Percentiles rank a stretch among this genome's conserved stretches.
These are phyloP conservation scores for Geotrichum carabidarum DNA, from an alignment of 1,139 yeast genomes.

Conservation along the genomic window DNA sequence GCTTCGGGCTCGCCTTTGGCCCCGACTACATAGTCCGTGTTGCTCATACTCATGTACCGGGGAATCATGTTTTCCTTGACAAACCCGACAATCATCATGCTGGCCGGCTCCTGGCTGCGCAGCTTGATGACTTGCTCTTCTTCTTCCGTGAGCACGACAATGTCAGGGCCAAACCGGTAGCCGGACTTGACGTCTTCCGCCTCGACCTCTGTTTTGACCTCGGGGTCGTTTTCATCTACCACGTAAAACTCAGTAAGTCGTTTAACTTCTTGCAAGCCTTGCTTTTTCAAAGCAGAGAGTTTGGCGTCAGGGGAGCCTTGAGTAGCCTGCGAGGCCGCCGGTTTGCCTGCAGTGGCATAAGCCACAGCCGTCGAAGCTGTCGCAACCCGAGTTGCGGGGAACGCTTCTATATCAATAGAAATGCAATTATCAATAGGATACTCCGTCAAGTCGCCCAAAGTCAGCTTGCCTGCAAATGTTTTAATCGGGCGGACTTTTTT, in stretches of 20 bases:
- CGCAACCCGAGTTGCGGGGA: conserved; percentile 56
- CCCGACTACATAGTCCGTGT: conserved; percentile 55
- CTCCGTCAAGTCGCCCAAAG: conserved; percentile 38
- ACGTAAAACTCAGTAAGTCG: conserved; percentile 24
- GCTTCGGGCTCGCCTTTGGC: conserved; percentile 44
- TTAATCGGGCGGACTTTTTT: conserved; percentile 42
- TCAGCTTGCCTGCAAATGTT: conserved; percentile 40
- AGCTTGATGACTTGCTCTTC: conserved; percentile 42
- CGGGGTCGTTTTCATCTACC: conserved; percentile 13
- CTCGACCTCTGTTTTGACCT: not conserved
- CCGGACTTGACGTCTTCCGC: conserved; percentile 40
- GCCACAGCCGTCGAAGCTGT: conserved; percentile 38
- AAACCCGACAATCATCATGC: conserved; percentile 62
- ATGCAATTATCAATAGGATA: conserved; percentile 24
- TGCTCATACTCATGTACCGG: conserved; percentile 55
- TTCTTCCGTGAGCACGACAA: conserved; percentile 47
- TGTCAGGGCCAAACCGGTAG: conserved; percentile 63
- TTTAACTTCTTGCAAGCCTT: conserved; percentile 24
- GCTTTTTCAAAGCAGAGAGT: conserved; percentile 12
- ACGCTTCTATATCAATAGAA: conserved; percentile 52
- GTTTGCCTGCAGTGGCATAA: conserved; percentile 13
- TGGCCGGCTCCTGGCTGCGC: conserved; percentile 6
- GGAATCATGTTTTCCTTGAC: conserved; percentile 47
- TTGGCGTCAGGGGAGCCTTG: not conserved
- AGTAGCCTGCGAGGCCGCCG: not conserved